Conservation (phyloP, 2,329 filamentous ascomycete species). For the Rachicladosporium sp. region DNA sequence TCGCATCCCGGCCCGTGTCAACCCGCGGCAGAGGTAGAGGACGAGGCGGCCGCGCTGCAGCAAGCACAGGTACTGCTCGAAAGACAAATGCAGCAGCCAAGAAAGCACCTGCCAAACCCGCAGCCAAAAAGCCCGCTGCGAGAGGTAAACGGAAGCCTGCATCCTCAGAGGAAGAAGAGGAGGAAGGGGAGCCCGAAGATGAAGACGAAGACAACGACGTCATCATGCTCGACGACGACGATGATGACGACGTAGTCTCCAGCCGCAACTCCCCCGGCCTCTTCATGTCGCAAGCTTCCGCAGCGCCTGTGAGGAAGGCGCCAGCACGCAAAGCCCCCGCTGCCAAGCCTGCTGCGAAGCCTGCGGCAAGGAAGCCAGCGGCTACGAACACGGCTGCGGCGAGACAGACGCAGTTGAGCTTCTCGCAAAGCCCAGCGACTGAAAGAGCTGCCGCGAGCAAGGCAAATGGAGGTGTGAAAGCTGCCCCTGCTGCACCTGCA, state of each 20-base stretch:
- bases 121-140: constrained; percentile 22
- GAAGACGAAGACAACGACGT: constrained; percentile 26
- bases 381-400: constrained; percentile 7
- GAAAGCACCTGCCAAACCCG: constrained; percentile 24
- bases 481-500: neutral
- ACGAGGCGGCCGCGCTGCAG: constrained; percentile 27
- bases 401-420: constrained; percentile 30
- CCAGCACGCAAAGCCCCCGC: constrained; percentile 12
- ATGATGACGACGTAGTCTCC: constrained; percentile 35
- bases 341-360: constrained; percentile 5
- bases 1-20: constrained; percentile 25
- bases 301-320: constrained; percentile 8
- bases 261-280: constrained; percentile 18
- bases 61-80: constrained; percentile 28
- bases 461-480: neutral
- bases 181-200: constrained; percentile 15
- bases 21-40: constrained; percentile 37
- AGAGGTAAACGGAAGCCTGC: constrained; percentile 29
- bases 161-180: constrained; percentile 31
- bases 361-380: constrained; percentile 3
- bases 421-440: constrained; percentile 23
- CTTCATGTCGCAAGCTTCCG: constrained; percentile 26
- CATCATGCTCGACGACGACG: constrained; percentile 28
- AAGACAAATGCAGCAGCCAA: constrained; percentile 27
- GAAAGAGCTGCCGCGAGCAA: neutral